Evolutionary conservation across 306 rosid genomes (phyloP).

Genomic region (Cicer bijugum): DNA sequence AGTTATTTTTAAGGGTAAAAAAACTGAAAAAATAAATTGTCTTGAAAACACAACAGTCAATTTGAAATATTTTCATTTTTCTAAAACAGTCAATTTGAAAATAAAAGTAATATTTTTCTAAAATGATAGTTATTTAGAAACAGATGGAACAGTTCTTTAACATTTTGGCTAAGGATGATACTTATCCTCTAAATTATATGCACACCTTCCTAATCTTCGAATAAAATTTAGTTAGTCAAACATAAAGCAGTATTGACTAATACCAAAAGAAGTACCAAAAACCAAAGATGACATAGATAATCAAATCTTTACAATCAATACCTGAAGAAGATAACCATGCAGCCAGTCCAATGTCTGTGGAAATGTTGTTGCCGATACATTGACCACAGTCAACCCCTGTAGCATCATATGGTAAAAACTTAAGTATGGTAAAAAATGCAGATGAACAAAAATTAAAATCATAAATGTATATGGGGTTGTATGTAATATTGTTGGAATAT

Average conservation of each 20-base stretch:
- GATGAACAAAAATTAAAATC: slow-evolving; percentile 4
- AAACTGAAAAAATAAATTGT: no score
- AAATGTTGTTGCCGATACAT: slow-evolving; percentile 86
- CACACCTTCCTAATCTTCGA: not conserved
- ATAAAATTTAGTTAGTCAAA: not conserved
- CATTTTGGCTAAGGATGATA: not conserved
- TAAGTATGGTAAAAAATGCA: not conserved
- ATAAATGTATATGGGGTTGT: slow-evolving; percentile 11
- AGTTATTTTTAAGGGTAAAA: no score
- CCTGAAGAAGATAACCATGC: slow-evolving; percentile 91
- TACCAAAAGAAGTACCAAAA: slow-evolving; percentile 53
- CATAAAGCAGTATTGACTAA: slow-evolving; percentile 23
- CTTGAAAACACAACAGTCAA: no score
- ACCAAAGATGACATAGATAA: slow-evolving; percentile 8
- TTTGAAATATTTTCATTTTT: no score
- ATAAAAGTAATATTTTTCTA: no score
- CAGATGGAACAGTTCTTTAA: not conserved
- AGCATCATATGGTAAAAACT: slow-evolving; percentile 36
- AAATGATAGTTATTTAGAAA: no score
- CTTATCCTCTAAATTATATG: not conserved
- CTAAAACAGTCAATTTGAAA: no score
- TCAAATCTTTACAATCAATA: slow-evolving; percentile 26
- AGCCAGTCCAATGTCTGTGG: slow-evolving; percentile 95
- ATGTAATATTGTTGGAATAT: no score
- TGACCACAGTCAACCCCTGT: slow-evolving; percentile 89